phyloP scores from a whole-genome alignment of 2,329 filamentous ascomycete genomes.

The Stemphylium lycopersici region DNA sequence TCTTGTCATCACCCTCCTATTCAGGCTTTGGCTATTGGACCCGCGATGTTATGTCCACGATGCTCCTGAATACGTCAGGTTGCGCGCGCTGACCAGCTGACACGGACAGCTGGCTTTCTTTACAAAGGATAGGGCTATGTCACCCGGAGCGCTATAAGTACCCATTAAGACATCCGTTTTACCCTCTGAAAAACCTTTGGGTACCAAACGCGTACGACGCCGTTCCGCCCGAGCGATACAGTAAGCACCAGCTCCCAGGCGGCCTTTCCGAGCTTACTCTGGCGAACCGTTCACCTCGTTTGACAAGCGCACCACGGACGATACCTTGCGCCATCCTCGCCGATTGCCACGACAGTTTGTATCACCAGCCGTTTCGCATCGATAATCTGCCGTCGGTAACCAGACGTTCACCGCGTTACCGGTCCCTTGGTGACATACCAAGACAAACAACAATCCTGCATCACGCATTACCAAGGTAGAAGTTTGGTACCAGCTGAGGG shows the following conservation, averaged over 20 bases:
- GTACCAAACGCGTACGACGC: not conserved
- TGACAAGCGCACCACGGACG: constrained; percentile 15
- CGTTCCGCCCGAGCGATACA: not conserved
- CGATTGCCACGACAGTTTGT: constrained; percentile 10
- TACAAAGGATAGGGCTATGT: constrained; percentile 5
- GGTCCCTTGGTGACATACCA: not conserved
- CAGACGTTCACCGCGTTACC: not conserved
- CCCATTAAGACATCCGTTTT: not conserved
- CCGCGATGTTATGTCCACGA: constrained; percentile 14
- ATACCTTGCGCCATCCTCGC: constrained; percentile 18
- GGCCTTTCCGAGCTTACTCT: constrained; percentile 31
- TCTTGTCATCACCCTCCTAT: constrained; percentile 12
- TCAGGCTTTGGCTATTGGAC: constrained; percentile 26
- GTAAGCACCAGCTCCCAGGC: constrained; percentile 17
- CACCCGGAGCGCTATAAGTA: not conserved
- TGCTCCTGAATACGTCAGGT: constrained; percentile 26
- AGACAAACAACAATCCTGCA: constrained; percentile 6
- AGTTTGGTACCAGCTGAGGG: constrained; percentile 8
- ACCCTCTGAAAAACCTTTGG: not conserved
- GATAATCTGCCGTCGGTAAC: constrained; percentile 2
- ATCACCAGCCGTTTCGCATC: not conserved
- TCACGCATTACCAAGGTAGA: constrained; percentile 11
- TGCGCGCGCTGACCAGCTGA: constrained; percentile 31
- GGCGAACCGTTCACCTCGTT: constrained; percentile 15
- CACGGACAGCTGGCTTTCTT: constrained; percentile 24